Percentiles rank a stretch among this genome's conserved stretches.
These are phyloP conservation scores for Fusarium abutilonis DNA, from an alignment of 2,329 filamentous ascomycete genomes.

Conservation along the genomic window DNA sequence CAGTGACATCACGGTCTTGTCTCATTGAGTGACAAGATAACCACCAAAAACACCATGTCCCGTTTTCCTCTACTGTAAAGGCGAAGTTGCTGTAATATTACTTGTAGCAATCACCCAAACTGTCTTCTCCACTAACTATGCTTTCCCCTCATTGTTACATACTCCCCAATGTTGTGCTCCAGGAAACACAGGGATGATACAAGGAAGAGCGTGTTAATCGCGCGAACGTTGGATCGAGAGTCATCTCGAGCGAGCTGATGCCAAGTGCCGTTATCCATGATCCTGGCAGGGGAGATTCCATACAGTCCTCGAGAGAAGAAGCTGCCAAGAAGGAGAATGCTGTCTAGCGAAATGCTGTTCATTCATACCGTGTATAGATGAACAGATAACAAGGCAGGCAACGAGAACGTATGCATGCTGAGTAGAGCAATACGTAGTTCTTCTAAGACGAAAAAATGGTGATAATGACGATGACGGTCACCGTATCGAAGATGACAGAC, in stretches of 20 bases:
- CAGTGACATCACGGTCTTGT: constrained; percentile 25
- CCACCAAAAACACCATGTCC: constrained; percentile 1
- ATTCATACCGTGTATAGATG: constrained; percentile 1
- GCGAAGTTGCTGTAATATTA: constrained; percentile 12
- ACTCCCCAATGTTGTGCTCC: constrained; percentile 20
- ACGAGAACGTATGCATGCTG: constrained; percentile 19
- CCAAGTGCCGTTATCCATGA: constrained; percentile 30
- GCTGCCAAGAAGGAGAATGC: constrained; percentile 5
- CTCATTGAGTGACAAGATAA: constrained; percentile 5
- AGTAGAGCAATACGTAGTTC: background rate
- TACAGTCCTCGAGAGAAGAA: constrained; percentile 8
- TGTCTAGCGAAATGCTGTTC: background rate
- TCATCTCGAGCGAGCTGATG: constrained; percentile 9
- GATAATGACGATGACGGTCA: constrained; percentile 20
- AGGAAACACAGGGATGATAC: constrained; percentile 33
- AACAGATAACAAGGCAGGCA: constrained; percentile 21
- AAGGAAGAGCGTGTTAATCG: constrained; percentile 35
- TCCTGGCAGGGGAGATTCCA: constrained; percentile 5
- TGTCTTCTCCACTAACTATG: constrained; percentile 16
- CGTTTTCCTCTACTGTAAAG: constrained; percentile 8
- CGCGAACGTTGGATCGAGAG: constrained; percentile 34
- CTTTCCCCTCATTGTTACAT: constrained; percentile 18
- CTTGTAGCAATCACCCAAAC: background rate
- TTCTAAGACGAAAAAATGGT: constrained; percentile 21
- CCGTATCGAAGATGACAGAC: constrained; percentile 31